Conservation (phyloP, 2,329 filamentous ascomycete species). For the Fusarium nurragi region DNA sequence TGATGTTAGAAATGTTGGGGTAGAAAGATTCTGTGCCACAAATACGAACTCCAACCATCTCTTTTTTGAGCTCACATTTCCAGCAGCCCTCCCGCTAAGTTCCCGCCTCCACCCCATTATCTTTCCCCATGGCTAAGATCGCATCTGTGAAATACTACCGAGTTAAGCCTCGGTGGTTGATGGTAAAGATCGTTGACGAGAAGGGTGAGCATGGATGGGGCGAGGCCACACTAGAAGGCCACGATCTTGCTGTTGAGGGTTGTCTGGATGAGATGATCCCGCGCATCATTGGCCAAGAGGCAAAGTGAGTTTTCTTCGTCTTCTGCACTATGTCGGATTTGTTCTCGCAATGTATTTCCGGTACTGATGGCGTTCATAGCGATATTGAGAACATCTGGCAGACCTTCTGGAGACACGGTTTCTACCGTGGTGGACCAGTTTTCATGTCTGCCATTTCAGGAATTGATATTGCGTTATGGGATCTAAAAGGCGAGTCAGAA, state of each 20-base stretch:
- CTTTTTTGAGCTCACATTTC: too few relatives aligned
- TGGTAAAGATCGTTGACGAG: slow-evolving; percentile 79
- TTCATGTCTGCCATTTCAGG: slow-evolving; percentile 83
- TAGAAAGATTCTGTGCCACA: too few relatives aligned
- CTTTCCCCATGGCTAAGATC: slow-evolving; percentile 46
- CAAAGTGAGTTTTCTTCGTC: slow-evolving; percentile 62
- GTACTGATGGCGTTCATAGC: slow-evolving; percentile 49
- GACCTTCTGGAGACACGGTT: slow-evolving; percentile 73
- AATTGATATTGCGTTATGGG: slow-evolving; percentile 83
- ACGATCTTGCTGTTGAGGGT: slow-evolving; percentile 78
- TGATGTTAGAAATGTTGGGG: background rate
- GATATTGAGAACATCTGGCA: slow-evolving; percentile 87
- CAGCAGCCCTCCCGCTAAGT: background rate
- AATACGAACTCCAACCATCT: too few relatives aligned
- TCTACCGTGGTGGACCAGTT: slow-evolving; percentile 81
- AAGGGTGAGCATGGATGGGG: slow-evolving; percentile 75
- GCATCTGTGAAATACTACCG: slow-evolving; percentile 74
- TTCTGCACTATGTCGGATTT: fast-evolving
- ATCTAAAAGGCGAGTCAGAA: slow-evolving; percentile 66
- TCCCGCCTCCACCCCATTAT: too few relatives aligned
- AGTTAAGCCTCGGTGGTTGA: slow-evolving; percentile 78
- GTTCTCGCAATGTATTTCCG: fast-evolving
- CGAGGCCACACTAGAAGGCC: slow-evolving; percentile 77
- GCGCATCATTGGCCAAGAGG: slow-evolving; percentile 72
- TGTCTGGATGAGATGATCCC: slow-evolving; percentile 73